Percentiles rank a stretch among this genome's conserved stretches.
Conservation (phyloP, 2,329 filamentous ascomycete genomes). For the Xylaria arbuscula region DNA sequence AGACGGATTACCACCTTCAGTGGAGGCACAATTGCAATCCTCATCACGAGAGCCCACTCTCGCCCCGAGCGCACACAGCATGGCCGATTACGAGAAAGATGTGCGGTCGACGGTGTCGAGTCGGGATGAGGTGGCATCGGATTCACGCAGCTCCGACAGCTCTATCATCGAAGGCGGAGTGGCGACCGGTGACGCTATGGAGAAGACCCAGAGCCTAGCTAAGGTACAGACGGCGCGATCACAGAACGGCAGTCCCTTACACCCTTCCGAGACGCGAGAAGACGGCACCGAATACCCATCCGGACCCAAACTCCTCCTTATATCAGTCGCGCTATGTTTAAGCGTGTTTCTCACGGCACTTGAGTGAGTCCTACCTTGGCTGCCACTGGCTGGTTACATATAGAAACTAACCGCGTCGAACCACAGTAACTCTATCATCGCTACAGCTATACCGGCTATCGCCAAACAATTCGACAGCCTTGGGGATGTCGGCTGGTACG, state of each 20-base stretch:
- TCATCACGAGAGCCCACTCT: slow-evolving; percentile 31
- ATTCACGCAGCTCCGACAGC: slow-evolving; percentile 16
- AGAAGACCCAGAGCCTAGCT: slow-evolving; percentile 22
- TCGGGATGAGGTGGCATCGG: slow-evolving; percentile 8
- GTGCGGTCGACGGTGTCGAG: slow-evolving; percentile 19
- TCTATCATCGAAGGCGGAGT: slow-evolving; percentile 22
- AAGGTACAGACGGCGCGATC: slow-evolving; percentile 30
- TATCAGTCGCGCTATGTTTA: slow-evolving; percentile 57
- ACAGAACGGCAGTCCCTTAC: slow-evolving; percentile 42
- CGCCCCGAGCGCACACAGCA: slow-evolving; percentile 30
- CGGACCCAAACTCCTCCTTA: slow-evolving; percentile 53
- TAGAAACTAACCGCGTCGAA: slow-evolving; percentile 36
- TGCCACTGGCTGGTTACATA: neutral
- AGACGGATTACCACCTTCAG: slow-evolving; percentile 7
- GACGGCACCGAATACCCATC: slow-evolving; percentile 55
- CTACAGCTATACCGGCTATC: slow-evolving; percentile 57
- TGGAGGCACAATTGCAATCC: slow-evolving; percentile 27
- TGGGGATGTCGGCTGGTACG: slow-evolving; percentile 61
- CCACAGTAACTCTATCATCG: slow-evolving; percentile 53
- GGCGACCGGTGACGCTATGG: neutral
- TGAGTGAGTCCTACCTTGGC: slow-evolving; percentile 47
- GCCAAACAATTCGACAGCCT: slow-evolving; percentile 55
- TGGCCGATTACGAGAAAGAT: slow-evolving; percentile 24
- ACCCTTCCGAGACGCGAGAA: slow-evolving; percentile 49
- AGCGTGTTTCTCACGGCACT: slow-evolving; percentile 59